Evolutionary conservation across 1,139 yeast species (phyloP).

Genomic region (Kluyveromyces marxianus): DNA sequence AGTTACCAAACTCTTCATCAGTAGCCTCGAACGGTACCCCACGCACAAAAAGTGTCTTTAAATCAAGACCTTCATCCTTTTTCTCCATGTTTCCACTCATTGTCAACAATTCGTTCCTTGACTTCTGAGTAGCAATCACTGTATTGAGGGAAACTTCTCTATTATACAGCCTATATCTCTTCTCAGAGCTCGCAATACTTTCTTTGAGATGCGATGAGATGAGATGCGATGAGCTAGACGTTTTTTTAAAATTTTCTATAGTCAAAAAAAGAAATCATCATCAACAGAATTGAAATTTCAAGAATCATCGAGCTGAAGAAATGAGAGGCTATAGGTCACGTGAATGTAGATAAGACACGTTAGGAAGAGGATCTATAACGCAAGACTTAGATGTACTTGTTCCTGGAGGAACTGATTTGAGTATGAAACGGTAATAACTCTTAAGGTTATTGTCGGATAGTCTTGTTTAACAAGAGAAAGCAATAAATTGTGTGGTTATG

Average conservation of each 20-base stretch:
- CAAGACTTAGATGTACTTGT: no score
- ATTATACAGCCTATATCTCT: no score
- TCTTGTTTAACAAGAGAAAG: no score
- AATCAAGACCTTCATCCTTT: slow-evolving; percentile 28
- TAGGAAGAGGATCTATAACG: no score
- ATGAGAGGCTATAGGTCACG: background rate
- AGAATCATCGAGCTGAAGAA: background rate
- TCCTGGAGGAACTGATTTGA: no score
- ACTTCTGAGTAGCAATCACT: background rate
- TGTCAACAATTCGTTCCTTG: background rate
- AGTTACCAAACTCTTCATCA: slow-evolving; percentile 71
- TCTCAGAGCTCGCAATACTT: no score
- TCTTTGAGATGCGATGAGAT: slow-evolving; percentile 11
- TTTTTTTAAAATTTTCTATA: slow-evolving; percentile 13
- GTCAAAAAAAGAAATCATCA: no score
- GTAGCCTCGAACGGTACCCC: slow-evolving; percentile 76
- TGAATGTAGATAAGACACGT: background rate
- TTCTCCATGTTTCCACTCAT: slow-evolving; percentile 1
- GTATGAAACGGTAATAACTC: no score
- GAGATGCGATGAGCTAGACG: slow-evolving; percentile 16
- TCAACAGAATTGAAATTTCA: background rate
- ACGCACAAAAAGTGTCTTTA: slow-evolving; percentile 74
- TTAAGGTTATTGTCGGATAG: no score
- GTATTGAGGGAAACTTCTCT: background rate
- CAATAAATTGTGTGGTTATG: no score